Percentiles rank a stretch among this genome's conserved stretches.
These are phyloP conservation scores for Aciculoconidium aculeatum DNA, from an alignment of 805 yeast species.

Conservation along the genomic window DNA sequence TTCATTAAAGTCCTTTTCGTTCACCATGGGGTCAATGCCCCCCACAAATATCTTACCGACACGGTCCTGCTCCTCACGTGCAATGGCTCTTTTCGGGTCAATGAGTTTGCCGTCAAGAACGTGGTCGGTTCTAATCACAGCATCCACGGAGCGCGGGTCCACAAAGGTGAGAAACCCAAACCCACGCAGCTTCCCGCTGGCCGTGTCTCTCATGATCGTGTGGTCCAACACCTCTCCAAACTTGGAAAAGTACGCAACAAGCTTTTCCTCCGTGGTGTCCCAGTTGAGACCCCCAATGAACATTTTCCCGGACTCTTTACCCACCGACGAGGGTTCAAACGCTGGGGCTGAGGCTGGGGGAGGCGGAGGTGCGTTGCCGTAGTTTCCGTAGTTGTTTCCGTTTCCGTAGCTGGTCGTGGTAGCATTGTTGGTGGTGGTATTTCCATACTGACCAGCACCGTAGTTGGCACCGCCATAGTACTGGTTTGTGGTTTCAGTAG, in stretches of 20 bases:
- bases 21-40: slow-evolving; percentile 90
- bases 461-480: slow-evolving; percentile 6
- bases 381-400: no score
- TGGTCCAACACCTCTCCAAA: slow-evolving; percentile 86
- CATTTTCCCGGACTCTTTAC: slow-evolving; percentile 78
- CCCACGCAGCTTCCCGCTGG: slow-evolving; percentile 88
- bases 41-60: slow-evolving; percentile 97
- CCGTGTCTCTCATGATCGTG: slow-evolving; percentile 87
- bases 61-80: slow-evolving; percentile 94
- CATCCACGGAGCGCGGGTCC: slow-evolving; percentile 76
- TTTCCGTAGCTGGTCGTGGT: slow-evolving; percentile 10
- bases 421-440: slow-evolving; percentile 9
- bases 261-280: slow-evolving; percentile 91
- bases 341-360: slow-evolving; percentile 11
- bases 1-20: slow-evolving; percentile 81
- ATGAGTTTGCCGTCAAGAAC: slow-evolving; percentile 91
- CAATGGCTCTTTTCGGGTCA: slow-evolving; percentile 96
- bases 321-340: slow-evolving; percentile 25
- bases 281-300: slow-evolving; percentile 95
- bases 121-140: slow-evolving; percentile 80
- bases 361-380: slow-evolving; percentile 14
- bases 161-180: slow-evolving; percentile 90
- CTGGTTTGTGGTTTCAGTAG: slow-evolving; percentile 4
- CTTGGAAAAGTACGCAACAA: slow-evolving; percentile 75
- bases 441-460: slow-evolving; percentile 4